Evolutionary conservation across 1,139 yeast genomes (phyloP).

Genomic region (Debaryomyces coudertii): DNA sequence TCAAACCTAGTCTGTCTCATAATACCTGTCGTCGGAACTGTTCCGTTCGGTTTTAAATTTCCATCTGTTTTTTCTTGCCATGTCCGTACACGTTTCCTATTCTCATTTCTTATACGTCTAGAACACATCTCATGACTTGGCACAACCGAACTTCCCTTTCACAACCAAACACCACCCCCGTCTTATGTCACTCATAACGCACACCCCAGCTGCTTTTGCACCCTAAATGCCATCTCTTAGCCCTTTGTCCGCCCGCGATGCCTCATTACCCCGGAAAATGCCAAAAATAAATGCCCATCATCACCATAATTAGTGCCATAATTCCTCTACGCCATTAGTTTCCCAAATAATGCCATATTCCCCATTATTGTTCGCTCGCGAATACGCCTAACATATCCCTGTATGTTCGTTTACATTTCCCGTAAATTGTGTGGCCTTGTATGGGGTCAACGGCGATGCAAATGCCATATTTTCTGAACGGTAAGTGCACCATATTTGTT

Average conservation of each 20-base stretch:
- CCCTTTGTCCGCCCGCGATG: slow-evolving; percentile 1
- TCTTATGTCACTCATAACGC: not conserved
- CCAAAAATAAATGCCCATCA: slow-evolving; percentile 1
- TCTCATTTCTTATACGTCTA: not conserved
- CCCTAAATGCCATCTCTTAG: not conserved
- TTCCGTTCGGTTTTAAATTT: not conserved
- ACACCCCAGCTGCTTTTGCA: not conserved
- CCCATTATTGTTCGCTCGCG: slow-evolving; percentile 1
- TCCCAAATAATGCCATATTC: not conserved
- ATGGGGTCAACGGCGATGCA: slow-evolving; percentile 10
- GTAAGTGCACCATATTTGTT: slow-evolving; percentile 1
- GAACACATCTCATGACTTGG: not conserved
- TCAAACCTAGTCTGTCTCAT: too few relatives aligned
- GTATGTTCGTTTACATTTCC: not conserved
- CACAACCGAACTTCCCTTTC: not conserved
- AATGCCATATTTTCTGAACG: slow-evolving; percentile 4
- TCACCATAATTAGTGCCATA: not conserved
- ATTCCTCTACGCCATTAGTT: not conserved
- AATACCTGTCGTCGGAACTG: not conserved
- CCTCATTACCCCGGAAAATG: slow-evolving; percentile 6
- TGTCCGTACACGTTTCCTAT: not conserved
- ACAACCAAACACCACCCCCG: not conserved
- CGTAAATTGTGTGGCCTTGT: slow-evolving; percentile 2
- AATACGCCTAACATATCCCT: not conserved
- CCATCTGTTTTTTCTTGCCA: not conserved